Base-by-base conservation (phyloP, 352 stramenopile species). In the Pythium phragmiticola region DNA sequence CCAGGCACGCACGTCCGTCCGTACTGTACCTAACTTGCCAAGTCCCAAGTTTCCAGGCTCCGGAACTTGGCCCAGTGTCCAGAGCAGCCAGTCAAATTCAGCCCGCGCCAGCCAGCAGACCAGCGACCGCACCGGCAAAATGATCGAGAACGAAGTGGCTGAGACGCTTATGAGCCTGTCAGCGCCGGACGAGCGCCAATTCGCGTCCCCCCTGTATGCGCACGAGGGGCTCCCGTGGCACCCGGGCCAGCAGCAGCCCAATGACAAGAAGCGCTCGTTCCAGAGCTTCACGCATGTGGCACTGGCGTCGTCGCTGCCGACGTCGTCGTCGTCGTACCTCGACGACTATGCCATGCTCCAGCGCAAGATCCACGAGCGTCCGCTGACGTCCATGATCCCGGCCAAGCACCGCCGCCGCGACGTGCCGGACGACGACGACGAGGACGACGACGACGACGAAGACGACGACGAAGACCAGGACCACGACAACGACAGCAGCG, bases 121-220 rank as follows among this genome's bases (percentile, higher is more conserved):
- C 7, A 12, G 13, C 13, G 30, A 19, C 45, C 41, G 33, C 51
- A 87, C 43, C 81, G 28, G 8, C 17, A 30, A 43, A 14, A 90
- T 90, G 79, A 78, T 90, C 48, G 83, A 92, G 58, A 81, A 67
- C 30, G 83, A 92, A 74, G 78, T 84, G 37, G 83, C 83, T 45
- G 78, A 90, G 69, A 90, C 79, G 54, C 81, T 92, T 64, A 90
- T 92, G 78, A 90, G 83, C 58, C 74, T 92, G 16, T 92, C 83
- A 46, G 83, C 83, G 42, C 83, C 81, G 0, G 81, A 92, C 68
- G 81, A 90, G 66, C 77, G 78, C 73, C 76, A 86, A 56, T 82
- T 81, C 56, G 61, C 58, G 28, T 82, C 80, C 30, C 80, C 82
- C 34, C 76, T 92, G 23, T 87, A 92, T 49, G 73, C 71, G 16